Percentiles rank a stretch among this genome's conserved stretches.
Conservation (phyloP, 2,329 filamentous ascomycete genomes). For the Penicillium sp. region DNA sequence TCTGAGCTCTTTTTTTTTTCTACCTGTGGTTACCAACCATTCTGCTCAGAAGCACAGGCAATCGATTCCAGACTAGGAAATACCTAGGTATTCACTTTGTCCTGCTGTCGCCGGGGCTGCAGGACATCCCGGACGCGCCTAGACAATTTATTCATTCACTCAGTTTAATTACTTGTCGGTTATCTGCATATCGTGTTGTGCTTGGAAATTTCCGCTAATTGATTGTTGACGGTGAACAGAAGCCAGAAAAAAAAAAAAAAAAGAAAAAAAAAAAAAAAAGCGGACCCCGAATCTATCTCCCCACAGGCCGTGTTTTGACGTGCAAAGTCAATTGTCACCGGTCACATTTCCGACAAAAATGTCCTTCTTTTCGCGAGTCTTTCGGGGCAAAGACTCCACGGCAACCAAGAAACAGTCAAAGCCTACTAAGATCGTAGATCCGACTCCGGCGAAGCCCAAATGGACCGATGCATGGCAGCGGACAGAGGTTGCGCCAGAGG, state of each 20-base stretch:
- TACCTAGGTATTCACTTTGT: conserved; percentile 15
- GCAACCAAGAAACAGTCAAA: conserved; percentile 60
- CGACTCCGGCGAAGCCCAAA: conserved; percentile 65
- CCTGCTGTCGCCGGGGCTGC: conserved; percentile 23
- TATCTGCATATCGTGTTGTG: conserved; percentile 8
- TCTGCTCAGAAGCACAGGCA: conserved; percentile 15
- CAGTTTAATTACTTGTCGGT: conserved; percentile 15
- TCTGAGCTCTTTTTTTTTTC: conserved; percentile 12
- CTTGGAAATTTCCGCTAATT: conserved; percentile 10
- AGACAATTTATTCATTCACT: conserved; percentile 6
- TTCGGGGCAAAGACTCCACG: conserved; percentile 73
- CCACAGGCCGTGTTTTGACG: conserved; percentile 5
- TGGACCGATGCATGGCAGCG: conserved; percentile 90
- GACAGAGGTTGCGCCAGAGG: conserved; percentile 78
- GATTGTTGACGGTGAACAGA: conserved; percentile 10
- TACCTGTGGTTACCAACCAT: conserved; percentile 2
- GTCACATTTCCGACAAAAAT: conserved; percentile 38
- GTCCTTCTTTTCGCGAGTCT: conserved; percentile 60
- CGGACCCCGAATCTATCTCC: conserved; percentile 1
- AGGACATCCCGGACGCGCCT: conserved; percentile 24
- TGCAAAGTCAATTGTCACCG: conserved; percentile 13
- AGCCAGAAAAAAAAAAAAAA: not conserved
- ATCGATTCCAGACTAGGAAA: conserved; percentile 10
- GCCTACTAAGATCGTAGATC: conserved; percentile 51
- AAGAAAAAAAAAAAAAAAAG: conserved; percentile 13